Evolutionary conservation across 495 filamentous ascomycete genomes (phyloP), one percentile per base, ranked within the genome.

Genomic region (Trichocladium uniseriatum): DNA sequence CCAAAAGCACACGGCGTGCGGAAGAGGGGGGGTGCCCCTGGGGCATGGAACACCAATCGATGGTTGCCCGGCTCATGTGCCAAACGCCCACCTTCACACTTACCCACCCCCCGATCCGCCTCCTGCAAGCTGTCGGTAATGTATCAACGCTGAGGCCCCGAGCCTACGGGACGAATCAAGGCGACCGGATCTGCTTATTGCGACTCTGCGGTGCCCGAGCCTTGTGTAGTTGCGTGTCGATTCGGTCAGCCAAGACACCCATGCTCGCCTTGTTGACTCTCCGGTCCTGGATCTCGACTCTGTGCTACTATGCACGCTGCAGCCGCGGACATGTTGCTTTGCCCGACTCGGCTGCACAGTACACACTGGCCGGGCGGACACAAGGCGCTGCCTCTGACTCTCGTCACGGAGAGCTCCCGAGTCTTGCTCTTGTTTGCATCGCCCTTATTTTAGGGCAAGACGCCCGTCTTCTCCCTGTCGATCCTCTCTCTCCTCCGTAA

Each of bases 221-320:
- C 43, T 38, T 15, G 40, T 34, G 47, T 38, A 19, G 44, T 34
- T 32, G 1, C 14, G 6, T 34, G 27, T 29, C 28, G 27, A 11
- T 14, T n/a, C 2, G 22, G 38, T 38, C 38, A 28, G 42, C 6
- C 19, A 43, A 15, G 38, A 48, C 28, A 19, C 20, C 35, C n/a
- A 9, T 22, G 27, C 29, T 46, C 5, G 18, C 40, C 48, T 18
- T 42, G 15, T 38, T 43, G 24, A 14, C 32, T 43, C 42, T 37
- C 10, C 35, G 24, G 35, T 15, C 24, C 27, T 7, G 6, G 44
- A 31, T 37, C 16, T 10, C 14, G 39, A 32, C 28, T 55, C 49
- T 45, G 55, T 58, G 53, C 47, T 40, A 61, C 48, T 45, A 47
- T 54, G 51, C 56, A 59, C 42, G 28, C 40, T 57, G 54, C 60